Base-by-base conservation (phyloP, 805 yeast genomes). In the Metschnikowia hibisci region DNA sequence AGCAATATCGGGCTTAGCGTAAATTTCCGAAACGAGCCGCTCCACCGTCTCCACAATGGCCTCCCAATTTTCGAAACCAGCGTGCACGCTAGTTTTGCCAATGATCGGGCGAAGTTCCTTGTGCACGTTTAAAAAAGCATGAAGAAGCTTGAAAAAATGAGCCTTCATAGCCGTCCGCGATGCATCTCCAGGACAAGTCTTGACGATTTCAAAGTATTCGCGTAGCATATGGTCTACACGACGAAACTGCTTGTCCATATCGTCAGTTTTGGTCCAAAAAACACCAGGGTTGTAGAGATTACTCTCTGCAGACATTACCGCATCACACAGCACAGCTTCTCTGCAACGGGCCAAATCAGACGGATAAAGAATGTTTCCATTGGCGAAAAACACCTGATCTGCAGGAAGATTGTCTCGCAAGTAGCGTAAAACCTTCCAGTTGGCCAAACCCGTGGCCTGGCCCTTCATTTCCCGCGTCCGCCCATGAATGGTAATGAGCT, bases 401-500 rank as follows among this genome's bases (percentile, higher is more conserved):
- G 58, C 50, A 0, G 91, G 85, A 36, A 93, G 68, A 50, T 87
- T 83, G 23, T 89, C 95, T 44, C 93, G 71, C 32, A 93, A 59
- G 58, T 80, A 87, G 52, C 73, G 77, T 46, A 93, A 75, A 22
- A 82, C 73, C 25, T 79, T 74, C 98, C 99, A 91, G 65, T 93
- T 90, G 1, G 99, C 98, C 39, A 93, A 67, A 0, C 99, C 99
- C 0, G 99, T 91, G 46, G 79, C 77, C 62, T 91, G 98, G 6
- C 99, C 99, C 64, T 93, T 93, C 95, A 89, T 91, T 45, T 91
- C 99, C 51, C 99, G 76, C 1, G 97, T 84, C 54, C 99, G 77
- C 2, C 98, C 98, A 63, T 93, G 99, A 7, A 93, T 85, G 1
- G 97, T 89, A 30, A 93, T 69, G 62, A 91, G 87, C 65, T 90